Evolutionary conservation across 2,329 filamentous ascomycete species (phyloP).

Genomic region (Colletotrichum lentis): DNA sequence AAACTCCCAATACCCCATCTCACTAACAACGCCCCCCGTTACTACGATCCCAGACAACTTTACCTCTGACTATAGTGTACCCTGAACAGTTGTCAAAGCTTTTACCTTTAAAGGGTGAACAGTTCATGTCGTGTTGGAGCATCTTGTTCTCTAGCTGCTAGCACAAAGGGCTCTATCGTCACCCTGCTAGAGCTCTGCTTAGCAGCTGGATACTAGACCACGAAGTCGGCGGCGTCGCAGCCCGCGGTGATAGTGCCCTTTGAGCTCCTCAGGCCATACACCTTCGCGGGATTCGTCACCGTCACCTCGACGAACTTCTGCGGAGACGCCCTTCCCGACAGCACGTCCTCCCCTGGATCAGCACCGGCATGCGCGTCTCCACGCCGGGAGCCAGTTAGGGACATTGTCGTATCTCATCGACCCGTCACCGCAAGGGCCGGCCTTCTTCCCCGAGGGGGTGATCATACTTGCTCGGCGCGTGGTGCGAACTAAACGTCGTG

Average conservation of each 20-base stretch:
- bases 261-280: constrained; percentile 62
- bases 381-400: constrained; percentile 65
- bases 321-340: constrained; percentile 52
- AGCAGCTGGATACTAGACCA: constrained; percentile 62
- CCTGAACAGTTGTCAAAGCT: constrained; percentile 68
- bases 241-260: constrained; percentile 62
- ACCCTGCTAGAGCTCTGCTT: constrained; percentile 11
- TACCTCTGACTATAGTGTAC: constrained; percentile 66
- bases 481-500: constrained; percentile 57
- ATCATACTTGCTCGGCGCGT: constrained; percentile 60
- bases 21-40: constrained; percentile 58
- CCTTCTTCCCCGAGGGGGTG: constrained; percentile 59
- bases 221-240: constrained; percentile 65
- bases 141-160: constrained; percentile 60
- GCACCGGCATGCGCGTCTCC: constrained; percentile 62
- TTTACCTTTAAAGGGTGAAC: constrained; percentile 68
- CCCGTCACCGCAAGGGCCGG: constrained; percentile 44
- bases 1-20: constrained; percentile 59
- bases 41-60: constrained; percentile 66
- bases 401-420: constrained; percentile 60
- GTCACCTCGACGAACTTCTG: constrained; percentile 64
- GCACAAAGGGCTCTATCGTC: constrained; percentile 45
- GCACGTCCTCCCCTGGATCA: constrained; percentile 41
- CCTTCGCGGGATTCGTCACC: constrained; percentile 62
- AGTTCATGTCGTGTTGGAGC: constrained; percentile 69